A percentile compares a stretch with the other conserved stretches of the same genome.
phyloP scores from a whole-genome alignment of 2,329 filamentous ascomycete genomes.

The Lasiodiplodia gonubiensis region DNA sequence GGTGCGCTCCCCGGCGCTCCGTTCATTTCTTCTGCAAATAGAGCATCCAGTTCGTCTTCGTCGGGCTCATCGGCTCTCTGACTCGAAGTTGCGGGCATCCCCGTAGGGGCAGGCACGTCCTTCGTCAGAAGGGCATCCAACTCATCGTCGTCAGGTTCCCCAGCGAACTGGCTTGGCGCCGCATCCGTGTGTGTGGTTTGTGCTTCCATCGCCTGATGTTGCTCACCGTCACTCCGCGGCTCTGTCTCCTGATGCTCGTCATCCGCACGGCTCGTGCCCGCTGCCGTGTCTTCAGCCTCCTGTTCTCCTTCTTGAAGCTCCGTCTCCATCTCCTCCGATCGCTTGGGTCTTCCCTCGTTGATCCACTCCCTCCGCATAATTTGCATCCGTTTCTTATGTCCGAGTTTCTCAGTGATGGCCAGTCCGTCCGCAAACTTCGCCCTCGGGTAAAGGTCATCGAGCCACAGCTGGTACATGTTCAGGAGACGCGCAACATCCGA shows the following conservation, averaged over 20 bases:
- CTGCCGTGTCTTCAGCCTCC: slow-evolving; percentile 31
- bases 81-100: slow-evolving; percentile 16
- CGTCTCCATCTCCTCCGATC: slow-evolving; percentile 19
- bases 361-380: slow-evolving; percentile 82
- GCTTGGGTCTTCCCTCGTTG: slow-evolving; percentile 68
- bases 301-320: slow-evolving; percentile 10
- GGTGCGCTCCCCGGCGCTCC: slow-evolving; percentile 18
- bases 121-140: slow-evolving; percentile 62
- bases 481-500: slow-evolving; percentile 81
- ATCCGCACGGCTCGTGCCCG: slow-evolving; percentile 24
- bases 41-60: slow-evolving; percentile 59
- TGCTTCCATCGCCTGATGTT: slow-evolving; percentile 29
- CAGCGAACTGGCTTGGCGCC: slow-evolving; percentile 15
- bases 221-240: slow-evolving; percentile 28
- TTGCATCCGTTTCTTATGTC: slow-evolving; percentile 80
- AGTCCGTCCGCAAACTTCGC: slow-evolving; percentile 92
- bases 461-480: slow-evolving; percentile 93
- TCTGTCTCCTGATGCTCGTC: slow-evolving; percentile 15
- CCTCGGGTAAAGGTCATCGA: slow-evolving; percentile 93
- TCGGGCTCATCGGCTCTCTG: slow-evolving; percentile 47
- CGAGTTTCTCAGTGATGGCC: slow-evolving; percentile 88
- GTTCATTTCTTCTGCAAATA: slow-evolving; percentile 52
- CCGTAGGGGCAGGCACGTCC: slow-evolving; percentile 35
- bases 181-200: slow-evolving; percentile 22
- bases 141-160: slow-evolving; percentile 56